Percentiles rank a stretch among this genome's conserved stretches.
phyloP scores from a whole-genome alignment of 2,329 filamentous ascomycete species.

The Calonectria henricotiae region DNA sequence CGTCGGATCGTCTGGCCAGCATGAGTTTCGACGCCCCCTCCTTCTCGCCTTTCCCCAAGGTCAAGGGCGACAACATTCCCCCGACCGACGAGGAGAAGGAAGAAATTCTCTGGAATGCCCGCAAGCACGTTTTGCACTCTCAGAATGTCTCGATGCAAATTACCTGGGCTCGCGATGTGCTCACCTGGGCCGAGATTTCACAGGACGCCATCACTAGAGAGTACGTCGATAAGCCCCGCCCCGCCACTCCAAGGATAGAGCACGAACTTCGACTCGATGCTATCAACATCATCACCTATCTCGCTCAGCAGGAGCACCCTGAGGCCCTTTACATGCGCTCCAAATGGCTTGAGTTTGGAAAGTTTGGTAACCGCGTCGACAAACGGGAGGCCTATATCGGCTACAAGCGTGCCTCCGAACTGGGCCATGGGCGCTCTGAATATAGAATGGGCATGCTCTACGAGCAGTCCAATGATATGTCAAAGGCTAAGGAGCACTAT shows the following conservation, averaged over 20 bases:
- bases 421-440: constrained; percentile 89
- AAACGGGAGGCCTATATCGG: constrained; percentile 94
- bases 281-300: constrained; percentile 90
- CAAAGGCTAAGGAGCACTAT: constrained; percentile 94
- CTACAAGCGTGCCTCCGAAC: constrained; percentile 88
- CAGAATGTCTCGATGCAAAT: constrained; percentile 98
- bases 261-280: constrained; percentile 91
- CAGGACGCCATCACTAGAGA: constrained; percentile 83
- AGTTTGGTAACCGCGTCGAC: constrained; percentile 91
- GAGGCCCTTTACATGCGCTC: constrained; percentile 94
- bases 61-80: constrained; percentile 90
- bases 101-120: constrained; percentile 87
- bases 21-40: constrained; percentile 76
- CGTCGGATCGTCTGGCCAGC: constrained; percentile 59
- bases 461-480: constrained; percentile 93
- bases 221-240: constrained; percentile 68
- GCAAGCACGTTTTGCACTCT: constrained; percentile 88
- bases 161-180: constrained; percentile 94
- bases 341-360: constrained; percentile 98
- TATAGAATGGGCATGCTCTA: constrained; percentile 99
- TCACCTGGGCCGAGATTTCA: constrained; percentile 90
- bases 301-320: constrained; percentile 92
- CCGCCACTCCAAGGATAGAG: constrained; percentile 88
- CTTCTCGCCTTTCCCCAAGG: constrained; percentile 93
- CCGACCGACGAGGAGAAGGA: constrained; percentile 96